A percentile compares a stretch with the other conserved stretches of the same genome.
phyloP scores from a whole-genome alignment of 2,329 filamentous ascomycete species.

The Botryotinia convoluta region DNA sequence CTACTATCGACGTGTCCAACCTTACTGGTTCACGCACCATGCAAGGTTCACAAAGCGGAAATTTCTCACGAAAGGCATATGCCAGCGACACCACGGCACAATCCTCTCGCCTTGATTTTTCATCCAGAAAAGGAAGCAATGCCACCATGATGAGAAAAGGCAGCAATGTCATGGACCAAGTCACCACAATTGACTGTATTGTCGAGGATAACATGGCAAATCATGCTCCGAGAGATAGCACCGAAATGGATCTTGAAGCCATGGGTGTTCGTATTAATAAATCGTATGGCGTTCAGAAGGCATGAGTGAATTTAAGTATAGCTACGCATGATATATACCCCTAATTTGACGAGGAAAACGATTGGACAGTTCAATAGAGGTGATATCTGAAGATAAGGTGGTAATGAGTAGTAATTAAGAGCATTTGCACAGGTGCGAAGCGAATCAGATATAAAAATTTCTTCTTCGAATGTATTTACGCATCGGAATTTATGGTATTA shows the following conservation, averaged over 20 bases:
- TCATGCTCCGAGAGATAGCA: conserved; percentile 30
- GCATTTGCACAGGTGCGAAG: conserved; percentile 3
- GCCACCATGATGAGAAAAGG: conserved; percentile 22
- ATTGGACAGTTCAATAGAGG: neutral
- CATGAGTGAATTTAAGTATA: conserved; percentile 1
- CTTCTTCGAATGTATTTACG: neutral
- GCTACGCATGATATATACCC: neutral
- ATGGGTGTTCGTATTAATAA: conserved; percentile 34
- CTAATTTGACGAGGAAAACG: neutral
- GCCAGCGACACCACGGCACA: conserved; percentile 21
- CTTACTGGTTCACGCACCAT: neutral
- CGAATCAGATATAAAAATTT: neutral
- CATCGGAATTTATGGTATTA: neutral
- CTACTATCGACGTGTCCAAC: conserved; percentile 27
- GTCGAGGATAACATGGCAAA: conserved; percentile 12
- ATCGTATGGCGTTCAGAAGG: conserved; percentile 29
- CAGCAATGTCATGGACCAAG: conserved; percentile 20
- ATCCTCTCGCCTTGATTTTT: conserved; percentile 15
- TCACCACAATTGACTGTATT: conserved; percentile 23
- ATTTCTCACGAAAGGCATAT: conserved; percentile 19
- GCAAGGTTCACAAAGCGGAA: neutral
- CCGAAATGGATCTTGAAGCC: conserved; percentile 32
- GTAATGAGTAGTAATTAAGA: neutral
- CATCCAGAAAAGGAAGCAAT: conserved; percentile 25
- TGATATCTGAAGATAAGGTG: too few species aligned